Evolutionary conservation across 1,139 yeast species (phyloP).

Genomic region (Geotrichum carabidarum): DNA sequence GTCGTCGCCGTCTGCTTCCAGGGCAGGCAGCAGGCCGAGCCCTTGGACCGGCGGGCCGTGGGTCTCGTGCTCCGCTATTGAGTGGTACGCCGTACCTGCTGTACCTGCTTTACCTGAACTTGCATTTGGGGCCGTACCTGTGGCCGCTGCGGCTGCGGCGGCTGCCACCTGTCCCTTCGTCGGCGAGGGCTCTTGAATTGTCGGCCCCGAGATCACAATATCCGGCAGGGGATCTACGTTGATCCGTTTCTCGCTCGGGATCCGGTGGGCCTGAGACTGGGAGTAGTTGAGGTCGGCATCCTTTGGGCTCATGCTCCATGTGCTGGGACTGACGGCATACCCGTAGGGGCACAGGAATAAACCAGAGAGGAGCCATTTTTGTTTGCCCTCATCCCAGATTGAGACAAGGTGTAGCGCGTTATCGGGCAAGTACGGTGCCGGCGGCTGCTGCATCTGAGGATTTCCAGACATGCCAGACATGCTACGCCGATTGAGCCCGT

Average conservation of each 20-base stretch:
- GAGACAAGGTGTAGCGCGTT: conserved; percentile 7
- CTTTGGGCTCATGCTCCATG: not conserved
- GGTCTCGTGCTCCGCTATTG: not conserved
- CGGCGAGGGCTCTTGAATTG: not conserved
- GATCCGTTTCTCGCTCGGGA: conserved; percentile 1
- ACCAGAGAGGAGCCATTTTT: conserved; percentile 7
- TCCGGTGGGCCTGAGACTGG: not conserved
- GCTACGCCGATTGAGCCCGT: not conserved
- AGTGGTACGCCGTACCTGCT: not conserved
- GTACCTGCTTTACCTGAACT: not conserved
- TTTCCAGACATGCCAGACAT: not conserved
- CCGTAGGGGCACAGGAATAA: conserved; percentile 13
- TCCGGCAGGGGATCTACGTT: not conserved
- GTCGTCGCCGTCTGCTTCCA: not conserved
- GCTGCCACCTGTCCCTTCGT: not conserved
- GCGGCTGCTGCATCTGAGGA: not conserved
- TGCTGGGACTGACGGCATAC: not conserved
- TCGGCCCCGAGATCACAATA: conserved; percentile 1
- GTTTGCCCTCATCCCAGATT: conserved; percentile 12
- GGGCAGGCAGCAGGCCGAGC: not conserved
- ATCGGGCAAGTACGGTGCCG: conserved; percentile 1
- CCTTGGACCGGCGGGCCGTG: not conserved
- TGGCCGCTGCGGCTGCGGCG: not conserved
- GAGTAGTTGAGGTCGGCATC: not conserved
- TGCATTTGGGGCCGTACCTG: not conserved